Evolutionary conservation across 1,284 basidiomycete genomes (phyloP), one percentile per base, ranked within the genome.

Genomic region (Bothia castanella): DNA sequence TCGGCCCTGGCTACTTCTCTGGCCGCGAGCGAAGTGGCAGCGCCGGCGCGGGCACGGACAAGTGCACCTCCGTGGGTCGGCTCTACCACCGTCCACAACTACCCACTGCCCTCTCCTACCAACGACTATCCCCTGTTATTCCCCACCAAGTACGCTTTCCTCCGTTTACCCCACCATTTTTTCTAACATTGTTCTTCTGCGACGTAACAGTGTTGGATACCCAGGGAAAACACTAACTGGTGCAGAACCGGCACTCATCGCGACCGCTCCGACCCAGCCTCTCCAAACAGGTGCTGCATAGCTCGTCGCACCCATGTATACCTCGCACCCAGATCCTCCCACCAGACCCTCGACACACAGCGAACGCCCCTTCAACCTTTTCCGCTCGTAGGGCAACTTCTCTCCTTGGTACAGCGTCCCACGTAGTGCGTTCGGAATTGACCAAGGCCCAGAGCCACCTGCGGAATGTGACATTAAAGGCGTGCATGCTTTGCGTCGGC

Each of bases 191-290:
- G 13, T 23, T 31, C 3, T 34, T 21, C 20, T 52, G 17, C 10
- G 10, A 27, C 27, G 27, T 27, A 10, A 25, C 42, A 67, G 67
- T 57, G 81, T 94, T 12, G 92, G 92, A 38, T 87, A 91, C 64
- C 76, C 85, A 13, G 92, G 92, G 10, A 80, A 77, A 11, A 94
- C 91, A 1, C 88, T 89, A 0, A 94, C 92, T 0, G 92, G 92
- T 12, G 83, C 80, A 12, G 92, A 94, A 69, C 75, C 92, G 3
- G 89, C 76, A 2, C 72, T 93, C 20, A 77, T 93, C 17, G 78
- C 76, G 5, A 93, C 91, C 1, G 91, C 88, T 0, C 87, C 90
- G 7, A 71, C 77, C 8, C 85, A 89, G 54, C 89, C 90, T 10
- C 64, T 85, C 13, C 85, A 91, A 56, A 82, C 83, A 1, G 85